phyloP scores from a whole-genome alignment of 106 monocot genomes.

The Phalaenopsis equestris region DNA sequence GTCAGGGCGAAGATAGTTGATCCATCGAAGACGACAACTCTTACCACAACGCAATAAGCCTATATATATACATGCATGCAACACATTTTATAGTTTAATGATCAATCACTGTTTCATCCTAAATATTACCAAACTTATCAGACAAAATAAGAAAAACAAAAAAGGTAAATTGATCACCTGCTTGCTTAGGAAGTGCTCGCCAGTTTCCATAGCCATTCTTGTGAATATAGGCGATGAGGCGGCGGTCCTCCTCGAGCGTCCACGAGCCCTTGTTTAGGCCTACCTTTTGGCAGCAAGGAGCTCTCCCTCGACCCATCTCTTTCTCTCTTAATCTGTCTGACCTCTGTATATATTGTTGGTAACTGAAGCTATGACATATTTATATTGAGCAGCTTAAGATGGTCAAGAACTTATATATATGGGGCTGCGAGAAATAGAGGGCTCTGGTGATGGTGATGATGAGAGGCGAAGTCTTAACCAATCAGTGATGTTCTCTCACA shows the following conservation, averaged over 20 bases:
- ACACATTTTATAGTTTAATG: not conserved
- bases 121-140: not conserved
- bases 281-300: slow-evolving; percentile 62
- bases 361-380: not conserved
- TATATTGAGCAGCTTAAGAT: not conserved
- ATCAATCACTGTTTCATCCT: not conserved
- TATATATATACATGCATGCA: not conserved
- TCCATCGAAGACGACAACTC: slow-evolving; percentile 81
- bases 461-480: not conserved
- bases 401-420: not conserved
- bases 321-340: not conserved
- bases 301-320: slow-evolving; percentile 25
- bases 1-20: slow-evolving; percentile 80
- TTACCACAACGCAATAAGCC: slow-evolving; percentile 85
- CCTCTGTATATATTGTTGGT: not conserved
- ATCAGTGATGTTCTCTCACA: not conserved
- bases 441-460: not conserved
- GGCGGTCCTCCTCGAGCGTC: slow-evolving; percentile 64
- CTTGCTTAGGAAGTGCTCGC: slow-evolving; percentile 62
- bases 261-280: slow-evolving; percentile 75
- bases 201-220: slow-evolving; percentile 65
- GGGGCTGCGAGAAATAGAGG: not conserved
- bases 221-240: slow-evolving; percentile 55
- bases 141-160: not conserved
- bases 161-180: slow-evolving; percentile 23